Conservation (phyloP, 2,329 filamentous ascomycete genomes). For the Colletotrichum neosansevieriae region DNA sequence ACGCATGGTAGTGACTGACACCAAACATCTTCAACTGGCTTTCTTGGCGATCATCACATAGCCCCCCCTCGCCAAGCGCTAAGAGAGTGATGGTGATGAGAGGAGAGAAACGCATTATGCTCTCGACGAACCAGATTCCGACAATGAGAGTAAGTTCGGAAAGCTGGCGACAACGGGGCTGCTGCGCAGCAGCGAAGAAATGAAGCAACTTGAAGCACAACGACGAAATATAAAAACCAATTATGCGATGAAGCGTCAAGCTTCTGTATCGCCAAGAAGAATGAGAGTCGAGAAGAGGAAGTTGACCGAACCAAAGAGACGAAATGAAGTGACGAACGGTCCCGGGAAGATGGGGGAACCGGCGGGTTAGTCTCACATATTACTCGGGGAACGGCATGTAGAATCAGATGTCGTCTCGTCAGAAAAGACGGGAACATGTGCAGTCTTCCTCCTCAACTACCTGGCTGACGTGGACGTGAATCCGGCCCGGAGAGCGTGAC, state of each 20-base stretch:
- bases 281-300: neutral
- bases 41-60: conserved; percentile 36
- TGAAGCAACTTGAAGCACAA: neutral
- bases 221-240: neutral
- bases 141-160: neutral
- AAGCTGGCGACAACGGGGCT: neutral
- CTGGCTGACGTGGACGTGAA: conserved; percentile 22
- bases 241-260: conserved; percentile 25
- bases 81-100: conserved; percentile 17
- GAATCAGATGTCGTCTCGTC: conserved; percentile 16
- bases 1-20: neutral
- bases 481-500: conserved; percentile 21
- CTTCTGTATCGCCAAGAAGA: neutral
- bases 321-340: conserved; percentile 20
- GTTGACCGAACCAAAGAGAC: neutral
- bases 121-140: neutral
- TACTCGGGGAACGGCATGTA: neutral
- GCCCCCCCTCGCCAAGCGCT: conserved; percentile 26
- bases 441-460: neutral
- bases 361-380: conserved; percentile 9
- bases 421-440: conserved; percentile 10
- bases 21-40: conserved; percentile 18
- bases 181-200: conserved; percentile 28
- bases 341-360: conserved; percentile 18
- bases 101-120: conserved; percentile 20